Evolutionary conservation across 1,139 yeast genomes (phyloP).

Genomic region (Kluyveromyces sp.): DNA sequence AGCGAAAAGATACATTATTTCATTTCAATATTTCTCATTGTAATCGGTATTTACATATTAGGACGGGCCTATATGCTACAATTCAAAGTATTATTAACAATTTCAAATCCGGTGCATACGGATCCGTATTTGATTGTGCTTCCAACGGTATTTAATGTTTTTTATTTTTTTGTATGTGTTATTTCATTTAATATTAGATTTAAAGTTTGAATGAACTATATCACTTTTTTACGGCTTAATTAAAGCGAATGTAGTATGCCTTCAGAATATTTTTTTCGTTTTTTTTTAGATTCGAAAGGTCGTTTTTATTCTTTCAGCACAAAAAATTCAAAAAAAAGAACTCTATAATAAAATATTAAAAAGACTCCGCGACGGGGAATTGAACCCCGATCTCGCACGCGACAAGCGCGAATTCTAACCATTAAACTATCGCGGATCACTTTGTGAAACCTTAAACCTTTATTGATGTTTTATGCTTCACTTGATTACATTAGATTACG

Average conservation of each 20-base stretch:
- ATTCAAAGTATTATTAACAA: constrained; percentile 45
- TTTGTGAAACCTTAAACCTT: neutral
- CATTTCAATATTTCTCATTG: constrained; percentile 35
- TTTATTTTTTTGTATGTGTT: no score
- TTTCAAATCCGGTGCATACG: constrained; percentile 41
- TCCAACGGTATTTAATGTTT: constrained; percentile 33
- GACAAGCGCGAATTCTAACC: constrained; percentile 35
- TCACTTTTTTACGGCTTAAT: no score
- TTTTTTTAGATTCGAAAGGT: no score
- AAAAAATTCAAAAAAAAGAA: neutral
- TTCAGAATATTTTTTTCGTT: no score
- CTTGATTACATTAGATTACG: no score
- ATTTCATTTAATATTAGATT: neutral
- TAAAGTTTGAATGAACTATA: no score
- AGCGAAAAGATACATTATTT: constrained; percentile 33
- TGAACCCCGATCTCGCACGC: constrained; percentile 36
- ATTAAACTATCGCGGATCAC: constrained; percentile 32
- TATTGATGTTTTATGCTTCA: no score
- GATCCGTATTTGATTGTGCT: constrained; percentile 45
- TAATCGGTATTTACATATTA: constrained; percentile 43
- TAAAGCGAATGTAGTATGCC: no score
- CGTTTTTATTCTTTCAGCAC: neutral
- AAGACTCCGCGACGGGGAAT: constrained; percentile 34
- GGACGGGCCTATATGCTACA: constrained; percentile 53
- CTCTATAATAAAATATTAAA: constrained; percentile 7